Evolutionary conservation across 179 eudicot species (phyloP), one percentile per base, ranked within the genome.

Genomic region (Actinidia chinensis): DNA sequence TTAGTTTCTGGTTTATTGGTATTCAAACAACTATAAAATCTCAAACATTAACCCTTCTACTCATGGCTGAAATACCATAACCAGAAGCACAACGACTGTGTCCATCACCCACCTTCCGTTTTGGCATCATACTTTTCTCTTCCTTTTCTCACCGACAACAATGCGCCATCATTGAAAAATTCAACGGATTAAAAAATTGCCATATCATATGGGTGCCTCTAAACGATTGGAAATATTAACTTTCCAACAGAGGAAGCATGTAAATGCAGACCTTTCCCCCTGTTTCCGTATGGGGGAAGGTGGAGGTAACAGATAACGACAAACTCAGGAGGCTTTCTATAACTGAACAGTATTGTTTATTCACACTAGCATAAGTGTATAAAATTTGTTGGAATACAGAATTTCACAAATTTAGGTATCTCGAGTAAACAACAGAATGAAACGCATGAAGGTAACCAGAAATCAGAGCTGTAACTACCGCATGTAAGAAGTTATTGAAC

Each of bases 401-500:
- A 56, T 73, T n/a, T 54, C 36, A n/a, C n/a, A n/a, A 18, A 58
- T 42, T 73, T 25, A 1, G 7, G 33, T 5, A 22, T 14, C 23
- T n/a, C 8, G 50, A 51, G 56, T 73, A 40, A 42, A 12, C 58
- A 18, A 2, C 4, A 66, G 22, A 73, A 20, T 42, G 51, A 58
- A 73, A 42, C 50, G 14, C 5, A 23, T 43, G 48, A 23, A 71
- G 10, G 44, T 75, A 58, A 54, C n/a, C 12, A 20, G 6, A 33
- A 73, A 42, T 12, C n/a, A 18, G 25, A 73, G 12, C 28, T 1
- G 47, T 55, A 56, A 56, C 78, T 92, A 95, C 98, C 98, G 88
- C 68, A 65, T 87, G 91, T 68, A 89, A 84, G 86, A 91, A 84
- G 81, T 93, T 89, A n/a, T 77, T 92, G 93, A 51, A 89, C 76